These are phyloP conservation scores for Harringtonia lauricola DNA, from an alignment of 2,329 filamentous ascomycete genomes.

Conservation along the genomic window DNA sequence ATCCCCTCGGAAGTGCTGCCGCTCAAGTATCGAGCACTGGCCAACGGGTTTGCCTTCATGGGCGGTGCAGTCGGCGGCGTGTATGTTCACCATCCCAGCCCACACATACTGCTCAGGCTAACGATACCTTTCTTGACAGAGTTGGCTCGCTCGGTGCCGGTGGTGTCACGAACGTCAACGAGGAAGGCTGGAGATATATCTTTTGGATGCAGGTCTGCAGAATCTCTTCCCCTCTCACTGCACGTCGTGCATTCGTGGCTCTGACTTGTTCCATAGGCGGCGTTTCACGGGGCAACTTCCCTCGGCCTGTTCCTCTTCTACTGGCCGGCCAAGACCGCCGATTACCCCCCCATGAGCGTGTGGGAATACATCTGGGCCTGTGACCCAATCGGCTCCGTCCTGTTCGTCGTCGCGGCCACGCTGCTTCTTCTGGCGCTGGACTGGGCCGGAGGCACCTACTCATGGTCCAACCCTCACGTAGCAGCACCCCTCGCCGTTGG, in stretches of 20 bases:
- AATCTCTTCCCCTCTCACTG: too few relatives aligned
- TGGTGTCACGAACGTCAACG: constrained; percentile 34
- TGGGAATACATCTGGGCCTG: constrained; percentile 32
- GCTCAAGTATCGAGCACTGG: constrained; percentile 42
- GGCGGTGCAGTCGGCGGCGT: constrained; percentile 39
- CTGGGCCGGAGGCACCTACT: constrained; percentile 32
- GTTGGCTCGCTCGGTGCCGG: constrained; percentile 38
- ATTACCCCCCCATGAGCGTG: constrained; percentile 25
- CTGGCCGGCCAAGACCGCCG: constrained; percentile 27
- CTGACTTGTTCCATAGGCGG: too few relatives aligned
- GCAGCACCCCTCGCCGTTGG: constrained; percentile 30
- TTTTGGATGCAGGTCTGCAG: constrained; percentile 52
- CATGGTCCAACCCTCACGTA: constrained; percentile 27
- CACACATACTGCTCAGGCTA: too few relatives aligned
- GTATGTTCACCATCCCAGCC: too few relatives aligned
- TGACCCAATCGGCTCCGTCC: constrained; percentile 33
- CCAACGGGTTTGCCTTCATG: constrained; percentile 40
- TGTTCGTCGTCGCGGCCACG: constrained; percentile 32
- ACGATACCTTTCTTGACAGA: constrained; percentile 18
- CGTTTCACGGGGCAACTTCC: constrained; percentile 35
- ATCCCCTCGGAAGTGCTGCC: constrained; percentile 47
- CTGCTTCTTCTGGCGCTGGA: constrained; percentile 32
- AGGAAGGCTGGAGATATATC: constrained; percentile 41
- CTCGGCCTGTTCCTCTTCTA: constrained; percentile 36
- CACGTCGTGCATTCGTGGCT: too few relatives aligned